These are phyloP conservation scores for Penicillium cosmopolitanum DNA, from an alignment of 495 filamentous ascomycete genomes.

Conservation along the genomic window DNA sequence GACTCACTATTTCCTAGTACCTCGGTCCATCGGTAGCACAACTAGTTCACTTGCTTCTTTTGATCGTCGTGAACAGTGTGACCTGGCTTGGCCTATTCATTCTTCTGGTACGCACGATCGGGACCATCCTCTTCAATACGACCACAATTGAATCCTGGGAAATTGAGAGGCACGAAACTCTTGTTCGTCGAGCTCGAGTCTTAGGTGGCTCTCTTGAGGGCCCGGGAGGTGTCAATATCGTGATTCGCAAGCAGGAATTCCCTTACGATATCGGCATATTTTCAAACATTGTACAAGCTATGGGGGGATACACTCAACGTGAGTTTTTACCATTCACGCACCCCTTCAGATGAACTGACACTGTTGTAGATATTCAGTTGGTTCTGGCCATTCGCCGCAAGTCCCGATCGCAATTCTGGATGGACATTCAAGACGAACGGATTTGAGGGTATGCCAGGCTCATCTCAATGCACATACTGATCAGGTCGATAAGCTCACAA, in stretches of 20 bases:
- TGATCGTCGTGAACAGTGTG: conserved; percentile 61
- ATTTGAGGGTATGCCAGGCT: conserved; percentile 67
- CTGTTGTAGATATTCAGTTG: conserved; percentile 52
- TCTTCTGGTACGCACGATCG: conserved; percentile 63
- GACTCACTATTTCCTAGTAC: conserved; percentile 54
- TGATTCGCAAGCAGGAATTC: conserved; percentile 73
- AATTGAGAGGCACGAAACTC: conserved; percentile 79
- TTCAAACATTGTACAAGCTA: conserved; percentile 72
- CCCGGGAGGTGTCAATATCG: conserved; percentile 59
- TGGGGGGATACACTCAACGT: conserved; percentile 68
- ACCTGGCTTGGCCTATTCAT: conserved; percentile 69
- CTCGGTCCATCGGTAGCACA: conserved; percentile 70
- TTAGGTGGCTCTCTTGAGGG: conserved; percentile 62
- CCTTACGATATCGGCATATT: conserved; percentile 92
- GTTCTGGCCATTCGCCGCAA: conserved; percentile 66
- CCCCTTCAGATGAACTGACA: conserved; percentile 3
- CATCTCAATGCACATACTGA: neutral
- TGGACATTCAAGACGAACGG: conserved; percentile 80
- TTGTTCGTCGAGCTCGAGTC: conserved; percentile 63
- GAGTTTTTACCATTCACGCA: conserved; percentile 1
- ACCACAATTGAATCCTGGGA: conserved; percentile 96
- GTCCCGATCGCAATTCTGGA: conserved; percentile 57
- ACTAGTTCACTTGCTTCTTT: conserved; percentile 67
- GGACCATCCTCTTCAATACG: conserved; percentile 60
- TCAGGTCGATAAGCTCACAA: neutral